These are phyloP conservation scores for Adansonia rubrostipa DNA, from an alignment of 441 rosid genomes.

Conservation along the genomic window DNA sequence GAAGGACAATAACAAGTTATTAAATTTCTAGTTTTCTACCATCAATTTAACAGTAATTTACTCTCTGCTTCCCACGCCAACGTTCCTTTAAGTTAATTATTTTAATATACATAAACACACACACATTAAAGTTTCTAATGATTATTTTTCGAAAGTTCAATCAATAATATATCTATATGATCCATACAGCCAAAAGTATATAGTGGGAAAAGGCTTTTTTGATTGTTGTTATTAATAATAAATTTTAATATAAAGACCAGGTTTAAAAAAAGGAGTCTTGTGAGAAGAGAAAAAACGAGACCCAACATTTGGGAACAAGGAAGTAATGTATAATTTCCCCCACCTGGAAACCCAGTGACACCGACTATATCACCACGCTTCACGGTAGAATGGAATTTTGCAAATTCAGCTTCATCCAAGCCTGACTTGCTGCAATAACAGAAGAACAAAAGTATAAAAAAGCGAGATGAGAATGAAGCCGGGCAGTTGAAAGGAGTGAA, in stretches of 20 bases:
- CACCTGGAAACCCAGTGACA: slow-evolving; percentile 17
- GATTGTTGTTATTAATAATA: background rate
- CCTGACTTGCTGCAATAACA: slow-evolving; percentile 1
- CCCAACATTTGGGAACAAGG: background rate
- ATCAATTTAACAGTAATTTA: background rate
- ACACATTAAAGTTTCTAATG: background rate
- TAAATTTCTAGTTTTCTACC: background rate
- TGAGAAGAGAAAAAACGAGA: background rate
- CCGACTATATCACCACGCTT: slow-evolving; percentile 21
- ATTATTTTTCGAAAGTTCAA: background rate
- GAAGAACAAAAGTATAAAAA: background rate
- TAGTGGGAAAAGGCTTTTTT: background rate
- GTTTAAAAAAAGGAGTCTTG: too few species aligned
- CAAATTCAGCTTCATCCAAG: slow-evolving; percentile 16
- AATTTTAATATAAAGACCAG: background rate
- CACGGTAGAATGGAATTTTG: slow-evolving; percentile 7
- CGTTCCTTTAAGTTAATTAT: background rate
- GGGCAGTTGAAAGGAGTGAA: background rate
- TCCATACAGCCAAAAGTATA: background rate
- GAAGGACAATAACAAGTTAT: background rate
- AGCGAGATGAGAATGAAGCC: background rate
- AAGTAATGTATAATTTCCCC: background rate
- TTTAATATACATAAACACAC: background rate
- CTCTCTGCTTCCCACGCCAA: background rate
- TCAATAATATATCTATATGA: background rate